A percentile compares a stretch with the other conserved stretches of the same genome.
These are phyloP conservation scores for Kwoniella botswanensis DNA, from an alignment of 768 basidiomycete species.

Conservation along the genomic window DNA sequence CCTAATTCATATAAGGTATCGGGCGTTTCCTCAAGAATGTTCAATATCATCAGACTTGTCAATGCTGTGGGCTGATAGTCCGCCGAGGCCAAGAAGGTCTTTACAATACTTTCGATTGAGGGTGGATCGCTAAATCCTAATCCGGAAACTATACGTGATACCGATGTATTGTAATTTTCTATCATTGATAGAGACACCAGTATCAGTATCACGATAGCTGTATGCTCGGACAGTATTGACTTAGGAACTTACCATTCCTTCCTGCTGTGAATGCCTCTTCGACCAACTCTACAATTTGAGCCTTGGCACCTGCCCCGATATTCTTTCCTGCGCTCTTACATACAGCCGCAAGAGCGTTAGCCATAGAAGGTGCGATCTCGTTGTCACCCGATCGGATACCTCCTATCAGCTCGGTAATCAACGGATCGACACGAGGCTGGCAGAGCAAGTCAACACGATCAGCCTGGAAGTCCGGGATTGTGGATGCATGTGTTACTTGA, in stretches of 20 bases:
- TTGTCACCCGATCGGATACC: slow-evolving; percentile 64
- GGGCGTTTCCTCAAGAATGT: slow-evolving; percentile 59
- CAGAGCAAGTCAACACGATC: slow-evolving; percentile 45
- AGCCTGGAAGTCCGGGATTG: not conserved
- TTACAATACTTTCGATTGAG: slow-evolving; percentile 69
- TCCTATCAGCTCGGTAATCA: slow-evolving; percentile 81
- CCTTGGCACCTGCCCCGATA: slow-evolving; percentile 75
- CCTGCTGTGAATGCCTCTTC: slow-evolving; percentile 68
- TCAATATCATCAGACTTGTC: slow-evolving; percentile 52
- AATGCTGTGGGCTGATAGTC: slow-evolving; percentile 67
- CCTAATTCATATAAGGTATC: slow-evolving; percentile 72
- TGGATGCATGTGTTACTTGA: not conserved
- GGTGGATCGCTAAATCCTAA: slow-evolving; percentile 67
- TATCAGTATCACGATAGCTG: too few species aligned
- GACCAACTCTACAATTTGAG: slow-evolving; percentile 74
- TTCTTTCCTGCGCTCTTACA: slow-evolving; percentile 72
- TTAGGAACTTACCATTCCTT: slow-evolving; percentile 35
- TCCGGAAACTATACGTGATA: slow-evolving; percentile 69
- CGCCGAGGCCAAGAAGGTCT: slow-evolving; percentile 70
- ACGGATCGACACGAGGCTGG: slow-evolving; percentile 84
- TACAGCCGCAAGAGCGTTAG: slow-evolving; percentile 77
- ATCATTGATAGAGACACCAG: not conserved
- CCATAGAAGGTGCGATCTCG: slow-evolving; percentile 74
- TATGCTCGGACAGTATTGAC: too few species aligned
- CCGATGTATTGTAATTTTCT: slow-evolving; percentile 75